Base-by-base conservation (phyloP, 805 yeast genomes). In the Candida piceae region DNA sequence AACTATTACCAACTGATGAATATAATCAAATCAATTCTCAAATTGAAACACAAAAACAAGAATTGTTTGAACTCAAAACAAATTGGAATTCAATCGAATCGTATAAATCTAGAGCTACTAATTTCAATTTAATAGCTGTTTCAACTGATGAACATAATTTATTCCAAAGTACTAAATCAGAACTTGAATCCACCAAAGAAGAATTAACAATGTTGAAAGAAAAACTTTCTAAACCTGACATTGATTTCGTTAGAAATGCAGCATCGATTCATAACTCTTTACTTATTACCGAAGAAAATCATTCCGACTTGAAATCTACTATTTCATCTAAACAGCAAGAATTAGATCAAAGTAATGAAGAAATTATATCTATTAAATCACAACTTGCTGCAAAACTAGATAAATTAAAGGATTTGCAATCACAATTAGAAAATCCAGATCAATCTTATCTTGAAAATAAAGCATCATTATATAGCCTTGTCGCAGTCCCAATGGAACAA, bases 201-300 rank as follows among this genome's bases (percentile, higher is more conserved):
- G 21, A 24, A 10, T n/a, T 34, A n/a, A 3, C 12, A n/a, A 13
- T 19, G 26, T 16, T 40, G 10, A 24, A 37, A 23, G 21, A 13
- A 9, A 28, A 37, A 13, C 10, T 30, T 15, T 10, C 4, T 4
- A 15, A 5, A 4, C 70, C 72, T 7, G 28, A 59, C 13, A 13
- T 56, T 8, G 64, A 60, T 0, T 49, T 55, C 29, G 29, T 72
- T 18, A 48, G 39, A 24, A 40, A 36, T 4, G 53, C 56, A 23
- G 62, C 68, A 0, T 28, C 25, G 4, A 34, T 41, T 7, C 38
- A 29, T 26, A 38, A 38, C 4, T 25, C 8, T 7, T 8, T 34
- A 11, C 34, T 34, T 5, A 16, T 31, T 9, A 19, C 36, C n/a
- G 31, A 38, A 18, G 25, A 24, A 15, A 38, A 34, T 29, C 21